These are phyloP conservation scores for Ogataea henricii DNA, from an alignment of 805 yeast species.

Conservation along the genomic window DNA sequence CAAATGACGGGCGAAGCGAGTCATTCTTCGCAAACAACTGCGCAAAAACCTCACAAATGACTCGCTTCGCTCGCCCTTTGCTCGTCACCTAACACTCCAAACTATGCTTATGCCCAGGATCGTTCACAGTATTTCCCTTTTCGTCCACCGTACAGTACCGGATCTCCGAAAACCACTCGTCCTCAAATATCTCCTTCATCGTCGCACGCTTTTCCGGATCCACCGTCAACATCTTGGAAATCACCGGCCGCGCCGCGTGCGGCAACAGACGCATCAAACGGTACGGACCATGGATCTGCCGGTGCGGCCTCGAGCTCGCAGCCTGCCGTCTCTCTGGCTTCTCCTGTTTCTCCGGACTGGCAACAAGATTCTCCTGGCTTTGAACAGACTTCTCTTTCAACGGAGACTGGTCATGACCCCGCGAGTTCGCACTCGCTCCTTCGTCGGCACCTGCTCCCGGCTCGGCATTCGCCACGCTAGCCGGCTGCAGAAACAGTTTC, in stretches of 20 bases:
- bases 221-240: slow-evolving; percentile 63
- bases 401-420: neutral
- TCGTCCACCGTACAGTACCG: slow-evolving; percentile 57
- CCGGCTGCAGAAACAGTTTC: slow-evolving; percentile 1
- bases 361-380: neutral
- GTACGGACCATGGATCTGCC: slow-evolving; percentile 80
- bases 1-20: no score
- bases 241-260: slow-evolving; percentile 78
- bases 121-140: slow-evolving; percentile 42
- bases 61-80: neutral
- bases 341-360: slow-evolving; percentile 15
- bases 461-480: no score
- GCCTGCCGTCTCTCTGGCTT: slow-evolving; percentile 39
- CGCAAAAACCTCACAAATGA: neutral
- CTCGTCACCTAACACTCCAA: slow-evolving; percentile 32
- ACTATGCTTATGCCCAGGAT: slow-evolving; percentile 54
- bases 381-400: neutral
- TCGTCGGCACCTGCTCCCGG: neutral
- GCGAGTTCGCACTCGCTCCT: neutral
- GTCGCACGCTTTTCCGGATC: slow-evolving; percentile 67
- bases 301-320: slow-evolving; percentile 39
- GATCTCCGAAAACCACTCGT: slow-evolving; percentile 71
- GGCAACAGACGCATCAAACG: slow-evolving; percentile 79
- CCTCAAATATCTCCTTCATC: slow-evolving; percentile 62
- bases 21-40: no score